Conservation (phyloP, 805 yeast species). For the Hanseniaspora singularis region DNA sequence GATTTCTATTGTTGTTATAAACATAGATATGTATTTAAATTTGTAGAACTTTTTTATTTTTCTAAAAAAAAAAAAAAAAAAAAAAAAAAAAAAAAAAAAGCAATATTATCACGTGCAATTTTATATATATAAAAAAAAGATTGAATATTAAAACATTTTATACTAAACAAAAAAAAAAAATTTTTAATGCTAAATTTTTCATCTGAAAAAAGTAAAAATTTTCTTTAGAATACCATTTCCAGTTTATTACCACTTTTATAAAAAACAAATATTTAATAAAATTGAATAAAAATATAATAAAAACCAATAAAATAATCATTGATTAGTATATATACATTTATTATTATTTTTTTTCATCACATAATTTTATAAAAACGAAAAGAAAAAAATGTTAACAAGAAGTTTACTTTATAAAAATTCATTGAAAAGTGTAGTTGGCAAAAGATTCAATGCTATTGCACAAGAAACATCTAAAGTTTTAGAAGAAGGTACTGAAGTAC, state of each 20-base stretch:
- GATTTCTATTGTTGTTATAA: not conserved
- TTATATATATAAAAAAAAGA: no score
- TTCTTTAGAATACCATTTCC: no score
- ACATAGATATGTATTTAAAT: no score
- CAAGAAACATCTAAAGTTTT: not conserved
- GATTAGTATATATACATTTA: no score
- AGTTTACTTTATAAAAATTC: not conserved
- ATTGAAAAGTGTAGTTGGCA: not conserved
- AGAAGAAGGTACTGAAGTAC: not conserved
- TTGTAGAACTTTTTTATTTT: not conserved
- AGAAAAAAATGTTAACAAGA: slow-evolving; percentile 3
- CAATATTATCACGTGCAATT: slow-evolving; percentile 3
- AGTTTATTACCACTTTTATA: no score
- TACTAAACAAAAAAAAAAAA: not conserved
- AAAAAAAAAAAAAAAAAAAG: slow-evolving; percentile 3
- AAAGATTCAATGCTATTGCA: slow-evolving; percentile 7
- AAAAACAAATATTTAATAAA: not conserved
- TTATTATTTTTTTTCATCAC: no score
- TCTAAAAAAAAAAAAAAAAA: not conserved
- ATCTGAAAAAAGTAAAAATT: not conserved
- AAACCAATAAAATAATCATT: no score
- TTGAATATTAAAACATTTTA: not conserved
- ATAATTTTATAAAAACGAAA: not conserved
- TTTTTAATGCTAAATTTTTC: not conserved
- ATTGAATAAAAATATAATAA: not conserved